Base-by-base conservation (phyloP, 1,139 yeast genomes). In the Eremothecium gossypii region DNA sequence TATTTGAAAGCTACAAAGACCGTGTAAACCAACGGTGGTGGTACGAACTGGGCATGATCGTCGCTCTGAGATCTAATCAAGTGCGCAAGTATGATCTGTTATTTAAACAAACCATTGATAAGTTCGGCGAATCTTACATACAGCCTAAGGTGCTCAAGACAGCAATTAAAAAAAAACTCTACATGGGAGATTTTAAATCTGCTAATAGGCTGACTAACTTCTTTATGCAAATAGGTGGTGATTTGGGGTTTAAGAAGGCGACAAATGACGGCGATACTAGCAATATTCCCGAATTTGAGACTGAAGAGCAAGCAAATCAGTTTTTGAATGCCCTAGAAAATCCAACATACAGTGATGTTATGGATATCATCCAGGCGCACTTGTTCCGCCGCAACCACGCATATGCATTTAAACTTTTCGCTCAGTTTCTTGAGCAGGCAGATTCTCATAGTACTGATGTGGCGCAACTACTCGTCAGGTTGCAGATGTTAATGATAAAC, bases 11-110 rank as follows among this genome's bases (percentile, higher is more conserved):
- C 7, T 49, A 49, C 26, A 49, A 54, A 33, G 52, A 46, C 5
- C 57, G 54, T 23, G 53, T 62, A 1, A 45, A 57, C 27, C 57
- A 64, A 41, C 49, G 64, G 38, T 66, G 69, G 68, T 65, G 69
- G 69, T 53, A 58, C 45, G 69, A 65, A 42, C 42, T 64, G 36
- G 62, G 67, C 17, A 46, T 64, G 51, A 58, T 60, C 51, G 51
- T 61, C 10, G 48, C 58, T 17, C 45, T 66, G 30, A 52, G 60
- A 8, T 43, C 54, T 8, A 58, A 58, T n/a, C 53, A 62, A 37
- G 40, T 65, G 11, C 51, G 47, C n/a, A 49, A 50, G 27, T 65
- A 66, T 27, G 57, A 58, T 26, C 49, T 44, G 8, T 33, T 57
- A 23, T 39, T 57, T 12, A 23, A 33, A 3, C 48, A 48, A 27